phyloP scores from a whole-genome alignment of 2,329 filamentous ascomycete species.

The Aspergillus calidoustus region DNA sequence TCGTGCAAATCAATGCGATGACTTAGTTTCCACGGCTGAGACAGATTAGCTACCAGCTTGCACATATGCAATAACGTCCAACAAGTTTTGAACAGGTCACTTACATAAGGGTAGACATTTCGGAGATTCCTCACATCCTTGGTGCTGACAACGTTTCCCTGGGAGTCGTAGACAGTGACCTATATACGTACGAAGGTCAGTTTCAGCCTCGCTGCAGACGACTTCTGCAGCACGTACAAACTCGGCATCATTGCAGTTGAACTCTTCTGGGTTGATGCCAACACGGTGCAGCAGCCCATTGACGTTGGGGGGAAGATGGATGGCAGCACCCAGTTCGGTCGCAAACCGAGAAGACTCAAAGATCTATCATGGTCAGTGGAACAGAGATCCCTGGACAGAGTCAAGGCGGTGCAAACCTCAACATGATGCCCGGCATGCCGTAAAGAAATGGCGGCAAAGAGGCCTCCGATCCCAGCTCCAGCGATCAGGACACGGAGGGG shows the following conservation, averaged over 20 bases:
- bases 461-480: conserved; percentile 2
- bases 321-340: background rate
- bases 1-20: conserved; percentile 6
- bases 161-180: no score
- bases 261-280: background rate
- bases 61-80: no score
- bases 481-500: conserved; percentile 3
- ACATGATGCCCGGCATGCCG: conserved; percentile 1
- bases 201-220: no score
- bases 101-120: no score
- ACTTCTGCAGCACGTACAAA: background rate
- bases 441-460: conserved; percentile 1
- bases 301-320: conserved; percentile 2
- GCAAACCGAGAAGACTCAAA: conserved; percentile 8
- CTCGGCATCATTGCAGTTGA: background rate
- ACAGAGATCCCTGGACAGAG: no score
- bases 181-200: no score
- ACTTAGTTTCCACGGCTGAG: conserved; percentile 1
- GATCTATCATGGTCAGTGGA: background rate
- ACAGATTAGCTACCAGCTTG: background rate
- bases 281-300: background rate
- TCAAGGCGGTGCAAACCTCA: background rate
- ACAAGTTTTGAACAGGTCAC: no score
- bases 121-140: no score
- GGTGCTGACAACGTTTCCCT: no score